Conservation (phyloP, 2,329 filamentous ascomycete genomes). For the Metarhizium humberi region DNA sequence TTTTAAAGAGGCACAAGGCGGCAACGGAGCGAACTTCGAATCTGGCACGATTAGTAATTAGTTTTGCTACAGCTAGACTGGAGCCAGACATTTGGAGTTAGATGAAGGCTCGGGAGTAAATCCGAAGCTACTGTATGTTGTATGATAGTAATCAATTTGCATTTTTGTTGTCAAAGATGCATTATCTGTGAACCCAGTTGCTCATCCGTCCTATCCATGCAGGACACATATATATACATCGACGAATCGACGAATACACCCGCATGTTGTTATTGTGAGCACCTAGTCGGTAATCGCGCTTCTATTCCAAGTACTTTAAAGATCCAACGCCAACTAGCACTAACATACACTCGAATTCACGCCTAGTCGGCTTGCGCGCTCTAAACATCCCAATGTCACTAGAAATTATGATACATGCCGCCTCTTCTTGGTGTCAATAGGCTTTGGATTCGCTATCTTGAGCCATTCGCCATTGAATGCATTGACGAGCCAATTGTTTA, state of each 20-base stretch:
- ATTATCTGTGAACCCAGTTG: background rate
- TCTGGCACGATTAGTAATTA: conserved; percentile 1
- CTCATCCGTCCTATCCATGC: too few relatives aligned
- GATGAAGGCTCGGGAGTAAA: conserved; percentile 1
- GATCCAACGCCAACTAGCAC: too few relatives aligned
- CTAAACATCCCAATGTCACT: background rate
- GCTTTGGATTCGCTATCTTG: conserved; percentile 42
- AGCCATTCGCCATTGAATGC: conserved; percentile 97
- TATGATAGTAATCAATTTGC: conserved; percentile 10
- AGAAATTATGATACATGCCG: background rate
- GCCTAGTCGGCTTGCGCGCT: too few relatives aligned
- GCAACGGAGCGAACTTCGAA: background rate
- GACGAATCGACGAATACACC: too few relatives aligned
- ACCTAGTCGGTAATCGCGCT: too few relatives aligned
- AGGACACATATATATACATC: too few relatives aligned
- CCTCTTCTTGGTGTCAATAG: conserved; percentile 21
- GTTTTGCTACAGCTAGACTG: conserved; percentile 7
- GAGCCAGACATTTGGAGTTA: conserved; percentile 1
- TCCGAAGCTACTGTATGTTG: conserved; percentile 5
- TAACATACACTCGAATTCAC: background rate
- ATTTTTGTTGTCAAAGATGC: background rate
- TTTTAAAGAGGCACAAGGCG: background rate
- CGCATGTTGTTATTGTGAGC: too few relatives aligned
- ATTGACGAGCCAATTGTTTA: conserved; percentile 88
- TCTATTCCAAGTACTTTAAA: too few relatives aligned